Evolutionary conservation across 495 filamentous ascomycete genomes (phyloP), one percentile per base, ranked within the genome.

Genomic region (Lophiostoma macrostomum): DNA sequence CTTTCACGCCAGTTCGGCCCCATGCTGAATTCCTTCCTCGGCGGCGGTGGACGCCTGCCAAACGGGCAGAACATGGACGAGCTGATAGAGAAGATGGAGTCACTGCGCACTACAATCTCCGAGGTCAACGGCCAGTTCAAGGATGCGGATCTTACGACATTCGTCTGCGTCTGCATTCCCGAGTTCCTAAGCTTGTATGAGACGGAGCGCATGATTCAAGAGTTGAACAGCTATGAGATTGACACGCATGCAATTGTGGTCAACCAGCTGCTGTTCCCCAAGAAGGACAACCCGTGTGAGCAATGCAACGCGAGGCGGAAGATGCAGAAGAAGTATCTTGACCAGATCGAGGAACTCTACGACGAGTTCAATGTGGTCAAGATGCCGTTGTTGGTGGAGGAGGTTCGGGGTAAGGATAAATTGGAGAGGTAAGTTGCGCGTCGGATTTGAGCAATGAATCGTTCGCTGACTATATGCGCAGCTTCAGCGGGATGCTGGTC

Each of bases 281-380:
- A 87, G 69, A 78, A 85, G 54, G 85, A 84, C 19, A 93, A 84
- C 63, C 78, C 81, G 27, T 99, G 93, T 69, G 89, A 95, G 40
- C 93, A 99, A 74, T 99, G 93, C 71, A 96, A 89, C 63, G 88
- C 93, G 23, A 76, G 93, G 49, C 78, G 91, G 64, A 90, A 90
- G 74, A 99, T 99, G 93, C 93, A 99, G 76, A 94, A 91, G 82
- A 99, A 99, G 71, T 99, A 99, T 65, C 74, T 99, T 19, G 91
- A 96, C 63, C 93, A 99, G 75, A 97, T 97, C 56, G 90, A 95
- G 72, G 94, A 99, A 75, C 71, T 99, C 41, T 99, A 99, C 63
- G 91, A 96, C 58, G 93, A 99, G 67, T 99, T 99, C 70, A 96
- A 99, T 68, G 91, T 99, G 27, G 91, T 99, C 37, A 90, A 89